Conservation (phyloP, 257 asterid species). For the Marsdenia floribunda region DNA sequence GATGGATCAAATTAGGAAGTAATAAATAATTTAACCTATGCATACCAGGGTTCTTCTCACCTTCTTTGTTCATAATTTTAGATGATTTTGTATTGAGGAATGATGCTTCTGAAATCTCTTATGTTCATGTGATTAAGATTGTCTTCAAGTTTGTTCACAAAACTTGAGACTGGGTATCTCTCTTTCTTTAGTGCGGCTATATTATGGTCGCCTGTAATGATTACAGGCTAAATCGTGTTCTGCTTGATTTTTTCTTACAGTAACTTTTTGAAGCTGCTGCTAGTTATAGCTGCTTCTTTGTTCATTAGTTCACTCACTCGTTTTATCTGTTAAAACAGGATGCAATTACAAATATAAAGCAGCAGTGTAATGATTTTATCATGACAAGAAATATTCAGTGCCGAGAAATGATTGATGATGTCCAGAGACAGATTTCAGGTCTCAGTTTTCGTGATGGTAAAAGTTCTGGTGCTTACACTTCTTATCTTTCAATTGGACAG, state of each 20-base stretch:
- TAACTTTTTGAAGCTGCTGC: no score
- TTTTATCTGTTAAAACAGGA: conserved; percentile 49
- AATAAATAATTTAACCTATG: not conserved
- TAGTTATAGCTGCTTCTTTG: no score
- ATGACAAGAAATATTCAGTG: conserved; percentile 92
- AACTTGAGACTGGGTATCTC: not conserved
- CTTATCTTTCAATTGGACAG: conserved; percentile 46
- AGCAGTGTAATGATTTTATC: conserved; percentile 90
- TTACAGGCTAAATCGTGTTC: not conserved
- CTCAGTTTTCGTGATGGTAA: conserved; percentile 74
- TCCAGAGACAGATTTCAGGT: conserved; percentile 81
- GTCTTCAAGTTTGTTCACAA: not conserved
- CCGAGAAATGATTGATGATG: conserved; percentile 89
- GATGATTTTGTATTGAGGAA: not conserved
- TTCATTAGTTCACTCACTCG: not conserved
- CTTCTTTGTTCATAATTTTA: not conserved
- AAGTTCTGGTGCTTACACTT: conserved; percentile 43
- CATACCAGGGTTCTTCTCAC: not conserved
- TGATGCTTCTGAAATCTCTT: not conserved
- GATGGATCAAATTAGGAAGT: not conserved
- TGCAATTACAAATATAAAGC: conserved; percentile 77
- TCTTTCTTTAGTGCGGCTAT: no score
- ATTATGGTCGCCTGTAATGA: no score
- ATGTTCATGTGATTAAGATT: not conserved
- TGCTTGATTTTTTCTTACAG: not conserved